A percentile compares a stretch with the other conserved stretches of the same genome.
phyloP scores from a whole-genome alignment of 2,329 filamentous ascomycete species.

The Emergomyces africanus region DNA sequence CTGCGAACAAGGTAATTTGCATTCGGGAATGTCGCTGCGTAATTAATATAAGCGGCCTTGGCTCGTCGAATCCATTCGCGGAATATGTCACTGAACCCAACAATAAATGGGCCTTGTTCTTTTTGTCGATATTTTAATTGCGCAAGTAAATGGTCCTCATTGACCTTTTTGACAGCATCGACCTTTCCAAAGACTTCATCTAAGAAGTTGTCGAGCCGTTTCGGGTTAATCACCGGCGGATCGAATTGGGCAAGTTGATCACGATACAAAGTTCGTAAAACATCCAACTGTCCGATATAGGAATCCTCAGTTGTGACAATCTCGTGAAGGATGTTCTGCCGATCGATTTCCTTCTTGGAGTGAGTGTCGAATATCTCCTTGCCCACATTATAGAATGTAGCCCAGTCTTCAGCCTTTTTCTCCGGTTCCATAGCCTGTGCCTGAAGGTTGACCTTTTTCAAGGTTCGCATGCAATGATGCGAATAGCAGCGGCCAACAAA shows the following conservation, averaged over 20 bases:
- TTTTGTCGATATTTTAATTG: slow-evolving; percentile 95
- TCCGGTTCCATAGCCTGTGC: slow-evolving; percentile 56
- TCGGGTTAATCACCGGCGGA: slow-evolving; percentile 68
- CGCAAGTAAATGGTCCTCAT: slow-evolving; percentile 81
- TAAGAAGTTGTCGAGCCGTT: slow-evolving; percentile 67
- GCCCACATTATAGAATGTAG: slow-evolving; percentile 71
- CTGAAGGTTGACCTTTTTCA: slow-evolving; percentile 87
- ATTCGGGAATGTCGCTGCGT: slow-evolving; percentile 74
- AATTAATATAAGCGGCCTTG: slow-evolving; percentile 76
- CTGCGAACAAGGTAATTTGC: slow-evolving; percentile 72
- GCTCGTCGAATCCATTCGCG: slow-evolving; percentile 97
- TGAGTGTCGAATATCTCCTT: slow-evolving; percentile 61
- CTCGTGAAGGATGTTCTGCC: slow-evolving; percentile 90
- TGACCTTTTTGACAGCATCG: slow-evolving; percentile 76
- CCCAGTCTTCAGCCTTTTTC: slow-evolving; percentile 69
- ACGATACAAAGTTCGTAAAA: slow-evolving; percentile 72
- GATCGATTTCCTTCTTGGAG: slow-evolving; percentile 76
- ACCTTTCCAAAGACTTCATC: slow-evolving; percentile 80
- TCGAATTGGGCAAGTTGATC: slow-evolving; percentile 62
- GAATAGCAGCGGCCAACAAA: slow-evolving; percentile 76
- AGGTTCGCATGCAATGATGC: slow-evolving; percentile 79
- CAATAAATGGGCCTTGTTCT: slow-evolving; percentile 90
- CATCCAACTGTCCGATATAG: slow-evolving; percentile 79
- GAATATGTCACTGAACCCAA: slow-evolving; percentile 93
- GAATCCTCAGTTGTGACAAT: slow-evolving; percentile 87